Base-by-base conservation (phyloP, 805 yeast species). In the Myxozyma udenii region DNA sequence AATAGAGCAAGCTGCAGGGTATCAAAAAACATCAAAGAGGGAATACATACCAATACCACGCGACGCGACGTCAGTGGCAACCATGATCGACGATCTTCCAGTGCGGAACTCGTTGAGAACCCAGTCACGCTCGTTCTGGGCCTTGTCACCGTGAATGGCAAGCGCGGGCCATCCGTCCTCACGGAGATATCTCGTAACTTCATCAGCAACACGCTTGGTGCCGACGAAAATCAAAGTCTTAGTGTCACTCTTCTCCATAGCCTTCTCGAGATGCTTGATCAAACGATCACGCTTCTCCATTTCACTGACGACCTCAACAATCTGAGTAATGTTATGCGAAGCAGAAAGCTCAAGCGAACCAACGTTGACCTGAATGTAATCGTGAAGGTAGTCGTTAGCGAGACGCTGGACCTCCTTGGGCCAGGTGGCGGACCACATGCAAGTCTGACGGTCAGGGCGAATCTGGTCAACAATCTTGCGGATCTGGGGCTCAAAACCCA, bases 341-440 rank as follows among this genome's bases (percentile, higher is more conserved):
- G 98, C 98, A 66, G 97, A 76, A 65, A 93, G 79, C 73, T 91
- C 98, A 69, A 58, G 48, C 52, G 98, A 93, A 72, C 98, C 98
- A 71, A 93, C 76, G 66, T 87, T 91, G 62, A 93, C 98, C 77
- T 93, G 98, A 68, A 93, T 91, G 67, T 91, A 93, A 70, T 93
- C 96, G 50, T 80, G 73, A 69, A 91, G 78, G 73, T 87, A 93
- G 72, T 93, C 98, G 66, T 84, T 80, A 61, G 97, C 95, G 68
- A 93, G 78, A 62, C 83, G 78, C 78, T 91, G 95, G 60, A 93
- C 98, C 72, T 88, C 95, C 79, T 90, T 91, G 66, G 98, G 98
- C 98, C 98, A 93, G 50, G 98, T 93, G 63, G 98, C 98, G 58
- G 98, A 91, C 98, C 98, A 93, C 97, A 93, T 88, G 65, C 91